Base-by-base conservation (phyloP, 2,329 filamentous ascomycete species). In the Westerdykella sp. region DNA sequence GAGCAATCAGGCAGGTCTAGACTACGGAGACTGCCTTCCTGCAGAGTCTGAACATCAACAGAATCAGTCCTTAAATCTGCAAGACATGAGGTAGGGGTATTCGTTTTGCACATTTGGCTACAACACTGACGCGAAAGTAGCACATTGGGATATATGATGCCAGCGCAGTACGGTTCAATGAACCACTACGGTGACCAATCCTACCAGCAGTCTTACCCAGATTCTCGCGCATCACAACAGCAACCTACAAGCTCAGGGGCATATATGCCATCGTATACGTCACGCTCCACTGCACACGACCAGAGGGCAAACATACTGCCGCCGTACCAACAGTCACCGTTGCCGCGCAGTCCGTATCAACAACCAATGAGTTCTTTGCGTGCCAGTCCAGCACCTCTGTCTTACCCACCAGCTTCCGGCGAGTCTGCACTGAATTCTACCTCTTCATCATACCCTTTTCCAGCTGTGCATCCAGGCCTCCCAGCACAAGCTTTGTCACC, bases 11-110 rank as follows among this genome's bases (percentile, higher is more conserved):
- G 41, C 44, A 22, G 45, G 43, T 40, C 43, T 40, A 2, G 43
- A 60, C 30, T 54, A 53, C 39, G 48, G 56, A 12, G 39, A 53
- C 13, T 45, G 43, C 39, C 47, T 57, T 18, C 50, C 53, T 18
- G 38, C 47, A 40, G 50, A 57, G 36, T 48, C 49, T 42, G 51
- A 56, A 44, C 51, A 51, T 44, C 39, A 55, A 14, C 51, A 56
- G 16, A 50, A 54, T 42, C 44, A 55, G 6, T 51, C 50, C 14
- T 38, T 56, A 16, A 54, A 57, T 34, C 45, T 56, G 42, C 59
- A 65, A 65, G 62, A 66, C 48, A 68, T 68, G 65, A 68, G 64
- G 65, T 67, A 65, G 34, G 48, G 21, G 10, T 22, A 38, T 30
- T 10, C 11, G 11, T 7, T 28, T 28, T 28, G 25, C 25, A 28